Evolutionary conservation across 208 protist genomes (phyloP), one percentile per base, ranked within the genome.

Genomic region (Wallacemonas sp.): DNA sequence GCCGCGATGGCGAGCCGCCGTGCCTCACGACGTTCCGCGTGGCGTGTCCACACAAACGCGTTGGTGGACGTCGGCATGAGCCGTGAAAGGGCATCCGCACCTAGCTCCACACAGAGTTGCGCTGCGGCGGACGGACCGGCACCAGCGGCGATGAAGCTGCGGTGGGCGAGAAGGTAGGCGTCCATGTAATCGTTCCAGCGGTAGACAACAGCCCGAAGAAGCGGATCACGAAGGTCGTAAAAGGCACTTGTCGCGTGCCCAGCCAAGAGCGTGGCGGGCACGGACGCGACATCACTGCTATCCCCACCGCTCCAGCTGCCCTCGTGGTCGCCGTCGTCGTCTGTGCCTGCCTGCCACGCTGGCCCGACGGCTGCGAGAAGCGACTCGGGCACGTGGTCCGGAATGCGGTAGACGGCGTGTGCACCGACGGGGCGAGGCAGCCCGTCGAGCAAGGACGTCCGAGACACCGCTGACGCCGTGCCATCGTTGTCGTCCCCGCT

Each of bases 121-220:
- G 68, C 75, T 12, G 75, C 79, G 3, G 68, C 71, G 6, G 50
- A 9, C 54, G 62, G 24, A 61, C 66, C 10, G 39, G 55, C 41
- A 5, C 33, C 61, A 59, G 39, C 32, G 3, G 39, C 54, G 42
- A 32, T 22, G 24, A 63, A 65, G 46, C 71, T 72, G 27, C 58
- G 32, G 37, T 77, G 74, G 17, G 58, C 63, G n/a, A 73, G 46
- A 2, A 83, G 52, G 30, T 87, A 87, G 22, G 55, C 52, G 45
- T 81, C 74, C 70, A 87, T 83, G 44, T 78, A 59, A 22, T 65
- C 60, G 42, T 83, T 87, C 30, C 83, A 58, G 21, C 63, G 54
- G 10, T 58, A 50, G n/a, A 81, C 70, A 1, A 79, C 21, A 1
- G 42, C 52, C 17, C 60, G 39, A 12, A 81, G 9, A 0, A 37